Evolutionary conservation across 257 asterid genomes (phyloP).

Genomic region (Penstemon eatonii): DNA sequence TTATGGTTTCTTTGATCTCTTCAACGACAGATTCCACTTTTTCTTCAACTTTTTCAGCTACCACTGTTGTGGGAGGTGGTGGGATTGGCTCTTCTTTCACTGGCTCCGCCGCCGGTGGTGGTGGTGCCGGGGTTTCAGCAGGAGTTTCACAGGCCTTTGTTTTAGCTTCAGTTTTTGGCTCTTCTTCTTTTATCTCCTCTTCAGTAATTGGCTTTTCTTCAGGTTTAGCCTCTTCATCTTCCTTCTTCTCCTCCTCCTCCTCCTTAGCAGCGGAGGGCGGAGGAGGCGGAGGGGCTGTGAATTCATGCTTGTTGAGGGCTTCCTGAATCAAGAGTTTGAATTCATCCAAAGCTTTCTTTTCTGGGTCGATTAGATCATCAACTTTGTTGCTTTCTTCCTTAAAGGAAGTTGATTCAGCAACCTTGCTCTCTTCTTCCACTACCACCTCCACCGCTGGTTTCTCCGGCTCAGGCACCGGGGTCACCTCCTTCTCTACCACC

Average conservation of each 20-base stretch:
- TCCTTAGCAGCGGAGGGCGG: slow-evolving; percentile 32
- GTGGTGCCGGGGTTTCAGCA: slow-evolving; percentile 21
- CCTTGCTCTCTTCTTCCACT: slow-evolving; percentile 33
- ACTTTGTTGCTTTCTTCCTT: slow-evolving; percentile 92
- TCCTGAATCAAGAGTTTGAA: slow-evolving; percentile 64
- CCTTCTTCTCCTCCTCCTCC: slow-evolving; percentile 27
- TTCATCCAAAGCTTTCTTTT: slow-evolving; percentile 89
- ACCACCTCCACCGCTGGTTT: slow-evolving; percentile 35
- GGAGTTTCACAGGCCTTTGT: slow-evolving; percentile 3
- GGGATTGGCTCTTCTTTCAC: slow-evolving; percentile 2
- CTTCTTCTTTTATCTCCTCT: slow-evolving; percentile 3
- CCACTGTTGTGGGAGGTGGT: slow-evolving; percentile 16
- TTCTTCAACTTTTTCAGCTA: slow-evolving; percentile 30
- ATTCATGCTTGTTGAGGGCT: slow-evolving; percentile 76
- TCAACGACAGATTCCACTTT: slow-evolving; percentile 40
- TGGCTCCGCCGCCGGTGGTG: slow-evolving; percentile 13
- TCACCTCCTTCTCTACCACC: slow-evolving; percentile 39
- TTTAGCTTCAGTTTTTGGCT: not conserved
- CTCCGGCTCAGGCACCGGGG: slow-evolving; percentile 42
- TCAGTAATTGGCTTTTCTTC: slow-evolving; percentile 4
- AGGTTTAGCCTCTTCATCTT: slow-evolving; percentile 12
- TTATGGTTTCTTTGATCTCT: slow-evolving; percentile 60
- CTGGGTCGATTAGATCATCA: slow-evolving; percentile 83
- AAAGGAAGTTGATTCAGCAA: slow-evolving; percentile 66
- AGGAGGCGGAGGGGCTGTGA: slow-evolving; percentile 73